These are phyloP conservation scores for Clarireedia paspali DNA, from an alignment of 2,329 filamentous ascomycete species.

Conservation along the genomic window DNA sequence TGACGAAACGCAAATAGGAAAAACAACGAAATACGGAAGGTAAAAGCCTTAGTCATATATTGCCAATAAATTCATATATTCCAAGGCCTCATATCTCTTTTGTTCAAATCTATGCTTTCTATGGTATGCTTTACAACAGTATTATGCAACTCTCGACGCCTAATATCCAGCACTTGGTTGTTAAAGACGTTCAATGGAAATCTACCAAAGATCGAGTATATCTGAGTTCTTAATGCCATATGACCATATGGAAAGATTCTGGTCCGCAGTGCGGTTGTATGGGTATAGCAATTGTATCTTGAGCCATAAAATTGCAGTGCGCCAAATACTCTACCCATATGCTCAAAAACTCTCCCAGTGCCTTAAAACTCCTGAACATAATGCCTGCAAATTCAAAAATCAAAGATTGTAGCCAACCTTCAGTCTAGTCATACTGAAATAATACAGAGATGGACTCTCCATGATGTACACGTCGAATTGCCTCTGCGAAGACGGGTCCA, in stretches of 20 bases:
- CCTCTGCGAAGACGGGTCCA: slow-evolving; percentile 86
- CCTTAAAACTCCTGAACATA: not conserved
- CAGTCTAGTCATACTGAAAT: slow-evolving; percentile 10
- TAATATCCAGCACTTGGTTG: not conserved
- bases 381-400: not conserved
- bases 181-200: not conserved
- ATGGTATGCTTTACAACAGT: no score
- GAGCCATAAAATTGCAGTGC: not conserved
- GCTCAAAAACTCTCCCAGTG: not conserved
- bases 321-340: not conserved
- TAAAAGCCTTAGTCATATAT: no score
- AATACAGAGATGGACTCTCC: slow-evolving; percentile 71
- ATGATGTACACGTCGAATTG: slow-evolving; percentile 92
- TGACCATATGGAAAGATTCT: not conserved
- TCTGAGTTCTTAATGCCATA: not conserved
- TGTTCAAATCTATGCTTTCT: no score
- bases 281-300: not conserved
- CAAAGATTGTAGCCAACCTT: not conserved
- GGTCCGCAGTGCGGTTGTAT: not conserved
- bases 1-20: no score
- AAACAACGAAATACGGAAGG: no score
- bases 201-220: not conserved
- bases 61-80: not conserved
- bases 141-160: not conserved
- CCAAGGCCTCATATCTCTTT: not conserved